Conservation (phyloP, 2,329 filamentous ascomycete species). For the Xylaria sp. region DNA sequence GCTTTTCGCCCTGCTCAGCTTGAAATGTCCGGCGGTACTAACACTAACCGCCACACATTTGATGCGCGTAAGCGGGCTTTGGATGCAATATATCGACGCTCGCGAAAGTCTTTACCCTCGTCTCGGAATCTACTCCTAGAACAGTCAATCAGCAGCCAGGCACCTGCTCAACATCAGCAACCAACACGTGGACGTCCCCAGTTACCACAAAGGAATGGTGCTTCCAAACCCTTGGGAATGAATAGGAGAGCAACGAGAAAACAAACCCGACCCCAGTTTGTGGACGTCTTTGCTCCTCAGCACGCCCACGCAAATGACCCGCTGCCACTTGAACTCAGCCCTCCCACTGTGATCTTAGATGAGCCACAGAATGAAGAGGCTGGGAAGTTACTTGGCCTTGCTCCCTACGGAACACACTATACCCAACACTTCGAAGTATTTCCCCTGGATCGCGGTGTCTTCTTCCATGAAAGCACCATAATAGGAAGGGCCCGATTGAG, state of each 20-base stretch:
- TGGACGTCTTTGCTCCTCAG: slow-evolving; percentile 49
- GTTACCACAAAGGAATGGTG: slow-evolving; percentile 1
- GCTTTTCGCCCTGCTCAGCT: slow-evolving; percentile 49
- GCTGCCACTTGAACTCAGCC: slow-evolving; percentile 32
- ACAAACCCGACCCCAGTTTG: slow-evolving; percentile 36
- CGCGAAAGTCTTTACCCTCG: slow-evolving; percentile 28
- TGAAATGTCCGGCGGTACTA: slow-evolving; percentile 41
- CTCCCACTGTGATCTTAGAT: slow-evolving; percentile 21
- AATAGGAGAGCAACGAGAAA: slow-evolving; percentile 37
- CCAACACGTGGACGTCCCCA: background rate
- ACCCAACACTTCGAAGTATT: slow-evolving; percentile 59
- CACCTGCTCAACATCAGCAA: slow-evolving; percentile 18
- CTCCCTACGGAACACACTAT: slow-evolving; percentile 56
- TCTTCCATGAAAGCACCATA: slow-evolving; percentile 56
- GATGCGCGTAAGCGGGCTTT: slow-evolving; percentile 48
- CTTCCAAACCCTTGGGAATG: background rate
- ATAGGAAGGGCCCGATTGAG: slow-evolving; percentile 50
- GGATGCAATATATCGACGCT: slow-evolving; percentile 49
- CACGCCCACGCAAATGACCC: slow-evolving; percentile 52
- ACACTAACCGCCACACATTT: slow-evolving; percentile 38
- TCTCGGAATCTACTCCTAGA: slow-evolving; percentile 34
- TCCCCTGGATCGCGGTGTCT: slow-evolving; percentile 50
- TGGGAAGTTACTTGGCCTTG: slow-evolving; percentile 48
- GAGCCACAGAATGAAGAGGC: slow-evolving; percentile 19
- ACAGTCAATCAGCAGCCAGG: slow-evolving; percentile 30